These are phyloP conservation scores for Anthoceros angustus DNA, from an alignment of 225 moss, liverwort and hornwort species.

Conservation along the genomic window DNA sequence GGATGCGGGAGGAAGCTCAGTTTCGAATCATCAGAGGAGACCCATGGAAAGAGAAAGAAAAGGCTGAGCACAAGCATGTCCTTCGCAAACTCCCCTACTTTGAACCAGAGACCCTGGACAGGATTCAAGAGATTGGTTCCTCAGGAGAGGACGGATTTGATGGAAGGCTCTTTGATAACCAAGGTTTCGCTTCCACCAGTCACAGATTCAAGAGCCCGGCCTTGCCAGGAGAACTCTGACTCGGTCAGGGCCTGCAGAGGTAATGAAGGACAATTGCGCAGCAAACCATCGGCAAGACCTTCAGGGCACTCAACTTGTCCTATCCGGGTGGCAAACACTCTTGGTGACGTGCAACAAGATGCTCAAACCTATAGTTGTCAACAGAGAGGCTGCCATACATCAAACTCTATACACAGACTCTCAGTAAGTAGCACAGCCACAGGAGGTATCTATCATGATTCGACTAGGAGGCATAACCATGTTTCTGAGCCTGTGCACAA, in stretches of 20 bases:
- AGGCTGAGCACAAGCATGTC: slow-evolving; percentile 2
- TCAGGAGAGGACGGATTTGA: slow-evolving; percentile 4
- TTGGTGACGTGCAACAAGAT: too few species aligned
- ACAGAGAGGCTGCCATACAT: too few species aligned
- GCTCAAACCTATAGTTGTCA: too few species aligned
- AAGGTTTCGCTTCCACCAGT: slow-evolving; percentile 1
- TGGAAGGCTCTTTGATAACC: neutral
- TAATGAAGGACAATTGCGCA: neutral
- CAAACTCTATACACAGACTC: neutral
- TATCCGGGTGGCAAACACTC: neutral
- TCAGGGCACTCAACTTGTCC: neutral
- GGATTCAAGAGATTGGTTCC: neutral
- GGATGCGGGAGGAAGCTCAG: slow-evolving; percentile 1
- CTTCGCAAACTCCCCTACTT: slow-evolving; percentile 2
- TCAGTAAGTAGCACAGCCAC: neutral
- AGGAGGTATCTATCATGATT: too few species aligned
- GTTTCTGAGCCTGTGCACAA: too few species aligned
- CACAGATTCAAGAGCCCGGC: slow-evolving; percentile 2
- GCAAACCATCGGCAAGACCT: neutral
- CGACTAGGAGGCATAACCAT: too few species aligned
- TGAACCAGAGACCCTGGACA: neutral
- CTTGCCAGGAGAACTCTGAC: neutral
- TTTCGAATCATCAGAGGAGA: slow-evolving; percentile 1
- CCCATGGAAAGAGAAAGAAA: slow-evolving; percentile 2
- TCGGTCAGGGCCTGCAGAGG: neutral